Evolutionary conservation across 495 filamentous ascomycete species (phyloP), one percentile per base, ranked within the genome.

Genomic region (Xylaria curta): DNA sequence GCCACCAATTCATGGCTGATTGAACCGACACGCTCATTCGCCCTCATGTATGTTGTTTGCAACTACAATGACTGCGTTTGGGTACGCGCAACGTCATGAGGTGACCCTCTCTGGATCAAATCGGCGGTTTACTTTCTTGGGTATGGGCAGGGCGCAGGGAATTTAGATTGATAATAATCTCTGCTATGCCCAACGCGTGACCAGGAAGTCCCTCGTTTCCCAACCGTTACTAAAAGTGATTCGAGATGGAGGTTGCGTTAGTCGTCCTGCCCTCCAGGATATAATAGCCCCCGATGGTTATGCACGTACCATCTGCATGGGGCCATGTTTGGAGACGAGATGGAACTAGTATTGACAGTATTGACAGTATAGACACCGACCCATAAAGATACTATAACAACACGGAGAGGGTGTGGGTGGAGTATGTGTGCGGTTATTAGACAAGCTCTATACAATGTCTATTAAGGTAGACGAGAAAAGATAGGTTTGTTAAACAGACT

Each of bases 101-200:
- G 21, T 31, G 28, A 19, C 44, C 40, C 46, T 12, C 10, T 54
- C 31, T 53, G 47, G 47, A 54, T 31, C 19, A 66, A 38, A 38
- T 21, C 31, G 47, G 26, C 64, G 64, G 65, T 67, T 67, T 67
- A 56, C 65, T 56, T n/a, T 42, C 44, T 67, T 56, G n/a, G 65
- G 65, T 21, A 21, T 67, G 33, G 49, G 26, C 21, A 44, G 36
- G 31, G 49, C 65, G n/a, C 33, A 42, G 47, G 31, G 49, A 40
- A 44, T 24, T 56, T 51, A 42, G 21, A 17, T 49, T 56, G 21
- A 56, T 44, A 42, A 53, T 1, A 15, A 46, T 24, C 26, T 40
- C 9, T 66, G 8, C 42, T 28, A 51, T 67, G 10, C 28, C 56
- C 36, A 26, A 56, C 33, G 42, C 19, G 24, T 26, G 33, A 42